phyloP scores from a whole-genome alignment of 2,329 filamentous ascomycete genomes.

The Hymenoscyphus scutula region DNA sequence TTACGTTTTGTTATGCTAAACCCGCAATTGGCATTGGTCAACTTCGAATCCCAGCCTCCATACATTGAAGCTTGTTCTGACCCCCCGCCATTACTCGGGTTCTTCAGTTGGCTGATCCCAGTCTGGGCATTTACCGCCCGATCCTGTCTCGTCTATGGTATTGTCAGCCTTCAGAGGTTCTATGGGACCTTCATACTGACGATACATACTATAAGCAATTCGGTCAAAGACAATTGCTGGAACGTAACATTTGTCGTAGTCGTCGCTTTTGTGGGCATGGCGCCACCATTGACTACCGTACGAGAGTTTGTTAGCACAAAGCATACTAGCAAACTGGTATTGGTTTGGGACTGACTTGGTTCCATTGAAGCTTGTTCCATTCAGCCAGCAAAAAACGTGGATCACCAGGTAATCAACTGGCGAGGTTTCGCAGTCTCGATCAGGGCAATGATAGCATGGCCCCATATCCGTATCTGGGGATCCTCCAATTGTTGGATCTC shows the following conservation, averaged over 20 bases:
- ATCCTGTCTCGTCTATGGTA: constrained; percentile 7
- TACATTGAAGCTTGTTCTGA: not conserved
- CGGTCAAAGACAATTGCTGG: constrained; percentile 9
- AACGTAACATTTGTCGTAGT: constrained; percentile 12
- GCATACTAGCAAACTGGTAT: not conserved
- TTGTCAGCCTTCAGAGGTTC: not conserved
- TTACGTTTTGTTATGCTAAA: not conserved
- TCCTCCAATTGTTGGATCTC: constrained; percentile 5
- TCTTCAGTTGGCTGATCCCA: constrained; percentile 11
- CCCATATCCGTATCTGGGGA: constrained; percentile 6
- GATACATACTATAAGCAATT: constrained; percentile 8
- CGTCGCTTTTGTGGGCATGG: constrained; percentile 9
- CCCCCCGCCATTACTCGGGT: not conserved
- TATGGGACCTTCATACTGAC: not conserved
- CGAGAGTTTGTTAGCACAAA: not conserved
- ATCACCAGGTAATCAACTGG: constrained; percentile 11
- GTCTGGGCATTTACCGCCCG: constrained; percentile 6
- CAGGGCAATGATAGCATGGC: constrained; percentile 10
- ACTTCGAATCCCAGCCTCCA: not conserved
- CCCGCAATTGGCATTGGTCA: not conserved
- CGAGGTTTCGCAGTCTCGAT: constrained; percentile 3
- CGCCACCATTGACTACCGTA: constrained; percentile 10
- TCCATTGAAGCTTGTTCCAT: constrained; percentile 8
- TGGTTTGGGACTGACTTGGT: constrained; percentile 5
- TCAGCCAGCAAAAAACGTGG: constrained; percentile 9